Evolutionary conservation across 2,329 filamentous ascomycete species (phyloP), one percentile per base, ranked within the genome.

Genomic region (Ophiostoma piceae): DNA sequence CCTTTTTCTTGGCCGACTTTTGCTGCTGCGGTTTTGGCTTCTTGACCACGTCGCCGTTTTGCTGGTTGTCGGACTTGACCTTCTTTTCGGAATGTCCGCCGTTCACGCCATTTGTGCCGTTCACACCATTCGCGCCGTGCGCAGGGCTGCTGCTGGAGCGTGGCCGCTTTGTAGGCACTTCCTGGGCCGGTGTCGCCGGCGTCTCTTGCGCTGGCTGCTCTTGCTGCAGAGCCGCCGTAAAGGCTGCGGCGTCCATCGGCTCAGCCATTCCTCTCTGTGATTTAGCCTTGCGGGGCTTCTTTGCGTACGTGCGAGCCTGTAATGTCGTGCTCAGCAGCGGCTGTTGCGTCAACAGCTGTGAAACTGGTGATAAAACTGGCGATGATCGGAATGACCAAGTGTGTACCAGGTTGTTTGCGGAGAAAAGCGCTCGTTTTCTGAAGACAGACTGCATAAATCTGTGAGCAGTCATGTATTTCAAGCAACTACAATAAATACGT

Each of bases 1-100:
- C 82, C 77, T 85, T 86, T 74, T 84, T 85, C 37, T 72, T 74
- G 68, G 71, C 16, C 66, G 71, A 70, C 64, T 74, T 68, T 29
- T 67, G 67, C 69, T 74, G 68, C 35, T 68, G 67, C 68, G 62
- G 54, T 9, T 41, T 57, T 11, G 62, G 70, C 26, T 26, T 26
- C 29, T 41, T 68, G 12, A 71, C 67, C 14, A 16, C 16, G 35
- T 22, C 70, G 7, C 73, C 72, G 16, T 75, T 71, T 16, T 72
- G 71, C 64, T 73, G 39, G 9, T 43, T 16, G 12, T 32, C 57
- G 2, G 57, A 26, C 57, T 32, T 29, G 22, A 12, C 57, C 12
- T 19, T 35, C 12, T 62, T 62, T 12, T 62, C 51, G 9, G 12
- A 4, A 22, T 22, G 26, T 6, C 11, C 57, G 1, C 51, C 51